phyloP scores from a whole-genome alignment of 805 yeast genomes.

The Kazachstania taianensis region DNA sequence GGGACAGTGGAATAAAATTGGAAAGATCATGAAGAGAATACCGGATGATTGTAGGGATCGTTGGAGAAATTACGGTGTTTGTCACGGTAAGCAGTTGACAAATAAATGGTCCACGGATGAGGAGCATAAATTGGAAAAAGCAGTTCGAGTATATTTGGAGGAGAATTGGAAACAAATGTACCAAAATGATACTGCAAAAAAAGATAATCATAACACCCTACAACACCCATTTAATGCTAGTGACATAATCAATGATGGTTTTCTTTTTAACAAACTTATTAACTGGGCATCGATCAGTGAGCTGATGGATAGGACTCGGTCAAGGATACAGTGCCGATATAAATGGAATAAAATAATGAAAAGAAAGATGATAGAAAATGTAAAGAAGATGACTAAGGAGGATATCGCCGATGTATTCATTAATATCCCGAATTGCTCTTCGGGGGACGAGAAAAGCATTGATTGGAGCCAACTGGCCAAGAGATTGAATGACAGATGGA shows the following conservation, averaged over 20 bases:
- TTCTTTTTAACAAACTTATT: slow-evolving; percentile 32
- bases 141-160: slow-evolving; percentile 28
- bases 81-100: slow-evolving; percentile 58
- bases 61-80: slow-evolving; percentile 85
- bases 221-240: slow-evolving; percentile 2
- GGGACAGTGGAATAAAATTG: slow-evolving; percentile 82
- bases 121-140: slow-evolving; percentile 45
- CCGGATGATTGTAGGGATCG: slow-evolving; percentile 94
- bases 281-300: slow-evolving; percentile 88
- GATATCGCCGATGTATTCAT: slow-evolving; percentile 40
- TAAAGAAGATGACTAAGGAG: slow-evolving; percentile 28
- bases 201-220: too few species aligned
- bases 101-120: slow-evolving; percentile 69
- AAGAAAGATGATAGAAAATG: slow-evolving; percentile 25
- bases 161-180: too few species aligned
- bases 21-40: slow-evolving; percentile 69
- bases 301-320: slow-evolving; percentile 70
- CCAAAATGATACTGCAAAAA: slow-evolving; percentile 15
- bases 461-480: slow-evolving; percentile 47
- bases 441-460: slow-evolving; percentile 32
- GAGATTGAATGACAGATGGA: slow-evolving; percentile 41
- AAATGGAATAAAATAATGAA: slow-evolving; percentile 76
- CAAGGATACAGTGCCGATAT: slow-evolving; percentile 84
- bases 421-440: slow-evolving; percentile 34
- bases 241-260: slow-evolving; percentile 5